Base-by-base conservation (phyloP, 768 basidiomycete species). In the Kwoniella shandongensis region DNA sequence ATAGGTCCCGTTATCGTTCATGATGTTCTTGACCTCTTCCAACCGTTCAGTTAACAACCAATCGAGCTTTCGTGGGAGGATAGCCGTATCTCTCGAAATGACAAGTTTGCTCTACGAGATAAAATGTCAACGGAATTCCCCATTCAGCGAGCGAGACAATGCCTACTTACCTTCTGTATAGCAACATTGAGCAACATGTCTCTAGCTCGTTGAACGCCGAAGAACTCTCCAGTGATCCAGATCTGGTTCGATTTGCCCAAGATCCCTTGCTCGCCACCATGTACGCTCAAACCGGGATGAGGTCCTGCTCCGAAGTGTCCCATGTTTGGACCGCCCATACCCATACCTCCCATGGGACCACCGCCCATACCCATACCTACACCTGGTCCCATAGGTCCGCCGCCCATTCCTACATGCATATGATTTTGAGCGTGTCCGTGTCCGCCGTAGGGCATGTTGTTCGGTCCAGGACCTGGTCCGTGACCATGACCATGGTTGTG, bases 1-100 rank as follows among this genome's bases (percentile, higher is more conserved):
- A 74, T 88, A 97, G 4, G 93, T 94, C 6, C 90, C 91, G 62
- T 97, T 97, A 79, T 99, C 94, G 66, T 84, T 85, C 92, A 96
- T 97, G 73, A 92, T 84, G 4, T 85, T 81, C 77, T 86, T 91
- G 70, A 99, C 80, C 62, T 98, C 94, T 26, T 97, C 93, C 11
- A 88, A 80, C n/a, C 89, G 86, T 76, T 99, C 91, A n/a, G 88
- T 89, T 52, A 96, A 84, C 84, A 99, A 88, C 93, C 94, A 97
- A 70, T 99, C 94, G 60, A 99, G 81, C 76, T 99, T 99, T 61
- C 94, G 87, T 54, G 94, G 94, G 22, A 96, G 83, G 53, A 97
- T 88, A 4, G 91, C 89, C 15, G 90, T 91, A 74, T 99, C 93
- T 58, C 91, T 81, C 7, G 94, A 93, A 55, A 96, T 86, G 57